Base-by-base conservation (phyloP, 495 filamentous ascomycete species). In the Articulospora tetracladia region DNA sequence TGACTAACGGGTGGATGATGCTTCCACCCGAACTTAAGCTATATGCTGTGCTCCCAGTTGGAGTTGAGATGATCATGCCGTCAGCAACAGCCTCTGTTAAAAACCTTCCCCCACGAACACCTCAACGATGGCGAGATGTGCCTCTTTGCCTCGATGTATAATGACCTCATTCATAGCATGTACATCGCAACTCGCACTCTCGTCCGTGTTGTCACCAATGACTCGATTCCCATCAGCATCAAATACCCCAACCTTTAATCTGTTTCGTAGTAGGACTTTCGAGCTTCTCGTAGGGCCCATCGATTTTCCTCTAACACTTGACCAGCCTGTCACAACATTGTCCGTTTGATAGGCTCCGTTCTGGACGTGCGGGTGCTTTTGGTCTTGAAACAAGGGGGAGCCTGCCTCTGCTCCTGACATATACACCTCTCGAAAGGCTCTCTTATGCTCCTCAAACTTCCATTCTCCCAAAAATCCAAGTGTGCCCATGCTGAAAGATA, bases 101-200 rank as follows among this genome's bases (percentile, higher is more conserved):
- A 64, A 92, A 92, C 52, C 91, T 86, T 11, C 86, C 85, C 59
- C 90, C 90, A 98, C 83, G 68, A 81, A 94, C 39, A 98, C 87
- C 60, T 93, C 90, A 62, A 98, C 83, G 59, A 96, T 87, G 10
- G 91, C 89, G 1, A 98, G 82, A 73, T 98, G 94, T 0, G 94
- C 91, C 60, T 91, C 86, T 36, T 85, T 81, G 53, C 94, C 94
- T 15, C 94, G 89, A 69, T 98, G 95, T 50, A 98, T 86, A 26
- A 94, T 87, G 8, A 98, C 81, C 69, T 98, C 94, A 69, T 98
- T 98, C 76, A 98, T 90, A 51, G 94, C 94, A 69, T 96, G 93
- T 3, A 92, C 80, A 34, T 82, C 86, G 48, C 62, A 69, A 4
- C 69, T 22, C 51, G 69, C 62, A 63, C 70, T 53, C 54, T 63